These are phyloP conservation scores for Fusarium acutatum DNA, from an alignment of 2,329 filamentous ascomycete species.

Conservation along the genomic window DNA sequence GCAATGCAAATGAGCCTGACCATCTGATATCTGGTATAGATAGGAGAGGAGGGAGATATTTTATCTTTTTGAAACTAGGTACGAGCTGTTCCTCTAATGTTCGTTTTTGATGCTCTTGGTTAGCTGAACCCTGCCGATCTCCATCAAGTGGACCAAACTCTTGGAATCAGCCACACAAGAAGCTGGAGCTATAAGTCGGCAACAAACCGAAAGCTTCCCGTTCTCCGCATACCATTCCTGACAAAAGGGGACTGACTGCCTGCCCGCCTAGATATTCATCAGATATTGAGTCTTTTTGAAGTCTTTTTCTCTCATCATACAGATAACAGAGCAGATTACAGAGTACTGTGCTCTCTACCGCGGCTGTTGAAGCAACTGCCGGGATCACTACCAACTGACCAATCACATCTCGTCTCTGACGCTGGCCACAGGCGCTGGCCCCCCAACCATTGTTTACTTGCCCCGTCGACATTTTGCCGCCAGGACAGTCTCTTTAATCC, in stretches of 20 bases:
- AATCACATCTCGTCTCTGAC: slow-evolving; percentile 10
- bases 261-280: background rate
- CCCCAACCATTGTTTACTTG: slow-evolving; percentile 30
- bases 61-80: background rate
- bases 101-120: background rate
- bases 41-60: background rate
- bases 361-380: background rate
- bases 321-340: background rate
- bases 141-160: slow-evolving; percentile 18
- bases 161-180: slow-evolving; percentile 14
- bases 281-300: background rate
- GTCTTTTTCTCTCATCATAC: background rate
- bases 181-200: slow-evolving; percentile 10
- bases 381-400: slow-evolving; percentile 13
- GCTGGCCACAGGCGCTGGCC: slow-evolving; percentile 27
- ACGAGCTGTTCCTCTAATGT: background rate
- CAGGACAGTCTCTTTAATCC: background rate
- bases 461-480: slow-evolving; percentile 6
- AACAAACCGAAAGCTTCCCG: slow-evolving; percentile 2
- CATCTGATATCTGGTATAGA: background rate
- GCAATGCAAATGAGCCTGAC: background rate
- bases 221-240: background rate
- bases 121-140: slow-evolving; percentile 27
- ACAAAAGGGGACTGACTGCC: background rate
- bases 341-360: background rate